Base-by-base conservation (phyloP, 768 basidiomycete genomes). In the Aureoboletus auriporus region DNA sequence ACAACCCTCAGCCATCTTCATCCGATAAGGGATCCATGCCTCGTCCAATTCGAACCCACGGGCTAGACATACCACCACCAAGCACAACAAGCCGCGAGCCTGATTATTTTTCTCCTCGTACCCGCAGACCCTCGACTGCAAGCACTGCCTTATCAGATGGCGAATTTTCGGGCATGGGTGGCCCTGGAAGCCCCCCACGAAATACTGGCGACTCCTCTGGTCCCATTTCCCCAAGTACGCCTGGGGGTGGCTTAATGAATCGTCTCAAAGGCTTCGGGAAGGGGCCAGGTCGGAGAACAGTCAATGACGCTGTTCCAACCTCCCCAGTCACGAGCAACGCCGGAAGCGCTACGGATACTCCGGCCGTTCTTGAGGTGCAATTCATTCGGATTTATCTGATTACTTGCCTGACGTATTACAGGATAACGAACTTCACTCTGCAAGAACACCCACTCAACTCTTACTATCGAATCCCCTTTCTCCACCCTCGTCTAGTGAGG, bases 191-290 rank as follows among this genome's bases (percentile, higher is more conserved):
- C 65, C 67, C 68, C 27, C 66, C 61, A 7, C 62, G 61, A 42
- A 48, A 54, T 39, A 52, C 31, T 37, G 50, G 51, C 54, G 70
- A 62, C 31, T 16, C 60, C 13, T 49, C 65, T 31, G 72, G 73
- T 11, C 64, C 71, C 6, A 64, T 71, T 26, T 77, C 74, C 2
- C 77, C 80, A 0, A 71, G 58, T 46, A 80, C 78, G 4, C 80
- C 84, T 20, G 56, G 61, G 13, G 59, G 72, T 23, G 78, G 86
- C 2, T 66, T 93, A 46, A 93, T 94, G 78, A 88, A 90, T 1
- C 78, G 86, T 52, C 66, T 93, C 50, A 89, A 84, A 64, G 83
- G 71, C 45, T 79, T 93, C 52, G 86, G 85, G 8, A 87, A 84
- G 66, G 76, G 71, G 44, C 66, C 75, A 41, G 73, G 70, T 54